Percentiles rank a stretch among this genome's conserved stretches.
phyloP scores from a whole-genome alignment of 345 rosid species.

The Schrenkiella parvula region DNA sequence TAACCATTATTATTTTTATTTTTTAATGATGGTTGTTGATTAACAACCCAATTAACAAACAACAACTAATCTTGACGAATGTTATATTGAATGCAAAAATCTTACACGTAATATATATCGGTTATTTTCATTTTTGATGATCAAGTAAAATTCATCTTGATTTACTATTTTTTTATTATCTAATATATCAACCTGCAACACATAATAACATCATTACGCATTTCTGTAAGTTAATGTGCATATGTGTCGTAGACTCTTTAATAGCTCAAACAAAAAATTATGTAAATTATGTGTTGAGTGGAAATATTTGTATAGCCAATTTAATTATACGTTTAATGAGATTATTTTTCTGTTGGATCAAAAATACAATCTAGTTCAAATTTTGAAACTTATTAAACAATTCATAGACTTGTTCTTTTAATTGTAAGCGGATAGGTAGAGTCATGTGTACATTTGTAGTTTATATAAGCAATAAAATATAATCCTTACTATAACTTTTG shows the following conservation, averaged over 20 bases:
- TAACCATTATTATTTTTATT: not conserved
- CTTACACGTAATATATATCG: not conserved
- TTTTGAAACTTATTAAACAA: not conserved
- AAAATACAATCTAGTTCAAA: not conserved
- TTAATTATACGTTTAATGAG: not conserved
- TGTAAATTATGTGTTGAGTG: not conserved
- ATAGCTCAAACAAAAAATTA: not conserved
- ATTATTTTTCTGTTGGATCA: not conserved
- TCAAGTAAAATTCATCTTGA: not conserved
- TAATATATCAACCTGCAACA: not conserved
- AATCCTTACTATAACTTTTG: not conserved
- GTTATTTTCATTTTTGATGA: not conserved
- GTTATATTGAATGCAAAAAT: not conserved
- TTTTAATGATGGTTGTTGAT: not conserved
- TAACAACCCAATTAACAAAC: constrained; percentile 27
- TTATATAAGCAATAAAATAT: constrained; percentile 16
- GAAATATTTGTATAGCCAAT: not conserved
- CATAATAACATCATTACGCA: not conserved
- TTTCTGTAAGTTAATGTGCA: not conserved
- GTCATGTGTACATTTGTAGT: constrained; percentile 1
- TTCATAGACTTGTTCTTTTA: not conserved
- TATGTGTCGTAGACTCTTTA: not conserved
- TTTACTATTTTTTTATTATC: not conserved
- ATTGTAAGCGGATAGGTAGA: not conserved
- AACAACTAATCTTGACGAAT: constrained; percentile 28